A percentile compares a stretch with the other conserved stretches of the same genome.
Evolutionary conservation across 2,329 filamentous ascomycete species (phyloP).

Genomic region (Paecilomyces formosus): DNA sequence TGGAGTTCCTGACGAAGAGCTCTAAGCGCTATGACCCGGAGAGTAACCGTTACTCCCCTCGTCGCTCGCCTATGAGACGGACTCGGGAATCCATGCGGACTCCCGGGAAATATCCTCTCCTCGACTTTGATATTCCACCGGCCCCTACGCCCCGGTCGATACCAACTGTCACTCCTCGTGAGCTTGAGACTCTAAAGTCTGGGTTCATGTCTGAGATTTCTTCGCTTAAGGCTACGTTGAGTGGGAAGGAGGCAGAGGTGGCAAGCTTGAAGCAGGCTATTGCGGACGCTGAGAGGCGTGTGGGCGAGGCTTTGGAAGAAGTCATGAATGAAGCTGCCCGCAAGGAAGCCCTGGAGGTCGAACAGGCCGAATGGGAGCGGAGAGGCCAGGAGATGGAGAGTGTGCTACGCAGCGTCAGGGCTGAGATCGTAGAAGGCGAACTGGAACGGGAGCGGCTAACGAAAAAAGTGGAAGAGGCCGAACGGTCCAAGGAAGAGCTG

Average conservation of each 20-base stretch:
- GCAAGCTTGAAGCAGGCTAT: conserved; percentile 80
- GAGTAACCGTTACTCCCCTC: conserved; percentile 29
- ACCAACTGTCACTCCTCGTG: conserved; percentile 81
- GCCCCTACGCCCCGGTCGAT: conserved; percentile 86
- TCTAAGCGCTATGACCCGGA: conserved; percentile 40
- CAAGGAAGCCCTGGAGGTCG: conserved; percentile 64
- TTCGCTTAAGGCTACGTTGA: conserved; percentile 83
- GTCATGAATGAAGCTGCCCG: conserved; percentile 67
- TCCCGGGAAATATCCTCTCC: conserved; percentile 57
- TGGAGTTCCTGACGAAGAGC: conserved; percentile 46
- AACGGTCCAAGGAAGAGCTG: conserved; percentile 47
- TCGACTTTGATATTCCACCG: conserved; percentile 91
- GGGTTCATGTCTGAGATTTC: conserved; percentile 87
- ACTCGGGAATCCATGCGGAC: conserved; percentile 28
- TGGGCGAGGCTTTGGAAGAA: conserved; percentile 76
- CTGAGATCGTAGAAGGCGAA: conserved; percentile 71
- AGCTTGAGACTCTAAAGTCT: conserved; percentile 88
- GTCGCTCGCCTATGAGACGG: conserved; percentile 38
- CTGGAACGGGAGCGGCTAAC: conserved; percentile 74
- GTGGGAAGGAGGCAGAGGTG: conserved; percentile 88
- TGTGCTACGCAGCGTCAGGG: conserved; percentile 69
- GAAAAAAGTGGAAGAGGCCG: conserved; percentile 66
- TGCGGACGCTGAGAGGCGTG: conserved; percentile 82
- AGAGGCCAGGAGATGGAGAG: conserved; percentile 79
- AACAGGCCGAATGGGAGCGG: conserved; percentile 77